Evolutionary conservation across 2,329 filamentous ascomycete species (phyloP).

Genomic region (Fusarium praegraminearum): DNA sequence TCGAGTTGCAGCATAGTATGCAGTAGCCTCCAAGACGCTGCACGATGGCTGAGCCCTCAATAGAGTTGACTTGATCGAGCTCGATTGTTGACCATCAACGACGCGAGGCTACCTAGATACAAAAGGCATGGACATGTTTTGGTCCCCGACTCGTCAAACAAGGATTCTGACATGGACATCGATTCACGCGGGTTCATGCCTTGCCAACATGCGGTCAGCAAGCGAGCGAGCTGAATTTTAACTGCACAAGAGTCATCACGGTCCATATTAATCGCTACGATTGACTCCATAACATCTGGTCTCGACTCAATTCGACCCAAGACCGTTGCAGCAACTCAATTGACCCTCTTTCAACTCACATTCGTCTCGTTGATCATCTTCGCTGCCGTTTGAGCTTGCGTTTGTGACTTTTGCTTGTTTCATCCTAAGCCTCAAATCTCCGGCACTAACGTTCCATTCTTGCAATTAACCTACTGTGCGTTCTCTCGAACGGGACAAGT

Average conservation of each 20-base stretch:
- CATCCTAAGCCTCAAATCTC: constrained; percentile 30
- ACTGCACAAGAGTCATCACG: not conserved
- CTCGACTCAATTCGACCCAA: constrained; percentile 2
- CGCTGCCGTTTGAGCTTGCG: constrained; percentile 15
- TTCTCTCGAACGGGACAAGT: constrained; percentile 14
- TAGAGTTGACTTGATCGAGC: not conserved
- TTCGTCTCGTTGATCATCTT: not conserved
- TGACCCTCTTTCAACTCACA: not conserved
- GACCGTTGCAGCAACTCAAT: not conserved
- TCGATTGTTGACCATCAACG: constrained; percentile 10
- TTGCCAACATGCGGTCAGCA: constrained; percentile 39
- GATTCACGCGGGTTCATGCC: constrained; percentile 28
- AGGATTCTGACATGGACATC: constrained; percentile 25
- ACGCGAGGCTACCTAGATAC: constrained; percentile 3
- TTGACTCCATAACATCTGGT: not conserved
- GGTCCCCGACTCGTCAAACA: constrained; percentile 11
- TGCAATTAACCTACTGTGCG: constrained; percentile 23
- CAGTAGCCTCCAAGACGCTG: not conserved
- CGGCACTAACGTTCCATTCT: constrained; percentile 9
- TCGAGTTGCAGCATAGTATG: constrained; percentile 18
- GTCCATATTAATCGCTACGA: constrained; percentile 6
- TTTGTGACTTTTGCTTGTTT: constrained; percentile 24
- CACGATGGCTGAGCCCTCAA: not conserved
- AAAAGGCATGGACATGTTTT: constrained; percentile 18
- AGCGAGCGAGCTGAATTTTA: constrained; percentile 18